phyloP scores from a whole-genome alignment of 139 green algal species.

The Closterium sp. region DNA sequence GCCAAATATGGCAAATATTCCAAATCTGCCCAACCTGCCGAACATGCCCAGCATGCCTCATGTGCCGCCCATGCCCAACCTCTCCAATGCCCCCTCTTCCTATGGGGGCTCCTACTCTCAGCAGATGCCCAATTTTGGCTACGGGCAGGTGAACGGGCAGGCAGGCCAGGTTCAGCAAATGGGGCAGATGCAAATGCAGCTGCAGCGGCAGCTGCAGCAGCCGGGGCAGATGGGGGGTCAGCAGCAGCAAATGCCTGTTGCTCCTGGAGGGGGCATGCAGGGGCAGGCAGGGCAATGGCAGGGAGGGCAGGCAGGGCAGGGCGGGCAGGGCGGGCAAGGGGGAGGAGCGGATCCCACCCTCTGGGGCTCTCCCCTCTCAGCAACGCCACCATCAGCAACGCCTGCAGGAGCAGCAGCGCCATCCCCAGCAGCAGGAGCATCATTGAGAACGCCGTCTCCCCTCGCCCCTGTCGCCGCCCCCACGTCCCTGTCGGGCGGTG shows the following conservation, averaged over 20 bases:
- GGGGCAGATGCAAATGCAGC: neutral
- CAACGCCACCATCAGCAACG: neutral
- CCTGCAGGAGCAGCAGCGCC: neutral
- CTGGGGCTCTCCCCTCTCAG: neutral
- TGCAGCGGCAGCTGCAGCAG: neutral
- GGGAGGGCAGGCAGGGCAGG: too few species aligned
- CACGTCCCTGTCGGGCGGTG: neutral
- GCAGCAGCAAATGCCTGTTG: neutral
- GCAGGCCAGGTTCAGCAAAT: neutral
- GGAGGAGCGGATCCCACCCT: neutral
- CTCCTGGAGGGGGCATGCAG: neutral
- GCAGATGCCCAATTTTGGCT: neutral
- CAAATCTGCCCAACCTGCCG: neutral
- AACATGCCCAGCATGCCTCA: neutral
- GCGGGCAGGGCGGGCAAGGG: neutral
- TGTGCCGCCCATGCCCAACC: neutral
- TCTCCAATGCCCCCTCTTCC: neutral
- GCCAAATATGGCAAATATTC: neutral
- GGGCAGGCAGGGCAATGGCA: neutral
- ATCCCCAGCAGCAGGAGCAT: neutral
- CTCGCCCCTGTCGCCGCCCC: neutral
- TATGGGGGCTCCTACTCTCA: neutral
- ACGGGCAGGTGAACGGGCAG: neutral
- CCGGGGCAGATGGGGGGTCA: neutral
- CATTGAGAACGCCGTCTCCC: neutral